Evolutionary conservation across 345 rosid species (phyloP).

Genomic region (Eucalyptus shirleyi): DNA sequence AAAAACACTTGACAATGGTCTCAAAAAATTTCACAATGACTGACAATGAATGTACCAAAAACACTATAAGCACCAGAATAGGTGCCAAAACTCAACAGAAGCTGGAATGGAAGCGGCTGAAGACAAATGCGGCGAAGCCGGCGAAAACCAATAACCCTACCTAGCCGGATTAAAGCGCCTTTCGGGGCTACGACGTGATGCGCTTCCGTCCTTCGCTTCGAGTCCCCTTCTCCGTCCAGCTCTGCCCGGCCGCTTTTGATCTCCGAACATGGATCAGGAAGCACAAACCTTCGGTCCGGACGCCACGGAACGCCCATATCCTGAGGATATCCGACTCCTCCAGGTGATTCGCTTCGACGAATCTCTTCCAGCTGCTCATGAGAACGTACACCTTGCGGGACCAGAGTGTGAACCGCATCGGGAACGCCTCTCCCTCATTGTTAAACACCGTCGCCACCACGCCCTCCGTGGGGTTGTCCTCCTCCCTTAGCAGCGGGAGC

Average conservation of each 20-base stretch:
- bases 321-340: neutral
- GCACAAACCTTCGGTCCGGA: neutral
- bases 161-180: neutral
- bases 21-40: neutral
- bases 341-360: neutral
- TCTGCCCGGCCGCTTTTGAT: neutral
- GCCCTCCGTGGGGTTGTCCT: neutral
- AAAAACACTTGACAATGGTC: neutral
- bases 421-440: neutral
- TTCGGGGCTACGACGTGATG: neutral
- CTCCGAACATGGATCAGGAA: neutral
- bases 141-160: neutral
- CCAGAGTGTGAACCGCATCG: neutral
- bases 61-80: neutral
- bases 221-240: neutral
- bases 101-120: rapidly evolving
- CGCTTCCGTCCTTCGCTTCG: neutral
- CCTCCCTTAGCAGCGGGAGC: neutral
- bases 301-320: neutral
- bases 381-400: neutral
- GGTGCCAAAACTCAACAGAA: neutral
- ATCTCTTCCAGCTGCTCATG: neutral
- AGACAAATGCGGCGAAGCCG: neutral
- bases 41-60: neutral
- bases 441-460: neutral